Percentiles rank a stretch among this genome's conserved stretches.
Evolutionary conservation across 495 filamentous ascomycete genomes (phyloP).

Genomic region (Aspergillus haitiensis): DNA sequence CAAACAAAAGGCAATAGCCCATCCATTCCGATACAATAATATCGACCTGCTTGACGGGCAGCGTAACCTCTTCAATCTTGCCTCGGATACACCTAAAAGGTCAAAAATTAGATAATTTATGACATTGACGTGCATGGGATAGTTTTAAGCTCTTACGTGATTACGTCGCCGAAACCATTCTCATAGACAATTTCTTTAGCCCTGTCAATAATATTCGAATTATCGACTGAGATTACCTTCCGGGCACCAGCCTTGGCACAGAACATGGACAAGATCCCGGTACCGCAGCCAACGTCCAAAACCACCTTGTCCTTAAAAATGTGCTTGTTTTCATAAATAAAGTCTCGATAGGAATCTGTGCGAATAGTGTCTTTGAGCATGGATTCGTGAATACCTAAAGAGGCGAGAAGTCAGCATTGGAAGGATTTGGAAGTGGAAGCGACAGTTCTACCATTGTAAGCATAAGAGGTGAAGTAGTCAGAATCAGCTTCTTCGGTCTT

Average conservation of each 20-base stretch:
- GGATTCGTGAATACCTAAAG: slow-evolving; percentile 78
- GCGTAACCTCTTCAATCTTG: slow-evolving; percentile 85
- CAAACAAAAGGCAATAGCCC: slow-evolving; percentile 91
- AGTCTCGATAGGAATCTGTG: slow-evolving; percentile 68
- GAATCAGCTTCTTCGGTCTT: slow-evolving; percentile 45
- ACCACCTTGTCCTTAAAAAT: slow-evolving; percentile 89
- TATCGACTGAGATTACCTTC: slow-evolving; percentile 89
- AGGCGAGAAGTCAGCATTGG: slow-evolving; percentile 19
- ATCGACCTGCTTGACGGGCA: slow-evolving; percentile 82
- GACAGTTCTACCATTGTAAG: slow-evolving; percentile 63
- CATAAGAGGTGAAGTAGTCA: slow-evolving; percentile 82
- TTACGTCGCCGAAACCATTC: slow-evolving; percentile 76
- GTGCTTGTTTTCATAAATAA: slow-evolving; percentile 80
- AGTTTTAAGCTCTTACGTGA: slow-evolving; percentile 55
- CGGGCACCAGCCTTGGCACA: slow-evolving; percentile 86
- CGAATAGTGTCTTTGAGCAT: slow-evolving; percentile 80
- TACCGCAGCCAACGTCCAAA: slow-evolving; percentile 91
- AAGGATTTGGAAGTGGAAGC: slow-evolving; percentile 4
- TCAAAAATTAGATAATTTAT: slow-evolving; percentile 3
- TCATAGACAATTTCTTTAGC: slow-evolving; percentile 79
- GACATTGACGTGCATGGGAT: not conserved
- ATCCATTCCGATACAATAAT: slow-evolving; percentile 98
- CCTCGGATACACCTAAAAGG: slow-evolving; percentile 63
- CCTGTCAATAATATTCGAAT: slow-evolving; percentile 88
- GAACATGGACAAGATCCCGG: slow-evolving; percentile 92